Base-by-base conservation (phyloP, 176 grass and related monocot genomes). In the Zoysia japonica region DNA sequence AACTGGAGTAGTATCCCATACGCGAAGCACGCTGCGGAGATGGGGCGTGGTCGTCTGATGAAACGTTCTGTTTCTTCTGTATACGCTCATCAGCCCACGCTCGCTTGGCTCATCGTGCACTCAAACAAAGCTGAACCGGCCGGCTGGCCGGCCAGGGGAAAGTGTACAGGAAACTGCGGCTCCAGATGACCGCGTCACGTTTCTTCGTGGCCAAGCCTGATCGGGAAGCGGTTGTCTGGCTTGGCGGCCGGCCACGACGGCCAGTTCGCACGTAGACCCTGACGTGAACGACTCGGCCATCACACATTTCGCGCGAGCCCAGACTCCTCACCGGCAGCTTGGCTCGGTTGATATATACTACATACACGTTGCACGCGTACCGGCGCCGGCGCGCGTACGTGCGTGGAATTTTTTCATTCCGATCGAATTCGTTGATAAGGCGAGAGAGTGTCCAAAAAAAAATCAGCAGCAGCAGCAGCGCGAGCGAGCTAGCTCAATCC, bases 241-340 rank as follows among this genome's bases (percentile, higher is more conserved):
- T 15, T 28, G 28, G 28, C 28, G 40, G 28, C 28, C 28, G 28
- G 28, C 28, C 28, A 28, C 28, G 28, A 28, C 28, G 28, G 43
- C 86, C 15, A 75, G 14, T 83, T 87, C 60, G 42, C 74, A 48
- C 77, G 43, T 68, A 41, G 49, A 56, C 56, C 28, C 28, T 85
- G 78, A 78, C 83, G 87, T 89, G 87, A 82, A 82, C 83, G 79
- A 77, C 87, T 89, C 87, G 67, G 5, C 52, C 65, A 65, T 6
- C 62, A 41, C 69, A 83, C 80, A 13, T 42, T 28, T 0, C 39
- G 20, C 57, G 2, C 57, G 57, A 28, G 5, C 28, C 28, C 28
- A 28, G 28, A 28, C 28, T 28, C 28, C 28, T 28, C 28, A 28
- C 28, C 28, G 28, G 28, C 28, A 28, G 28, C 28, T 28, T 28